Base-by-base conservation (phyloP, 2,329 filamentous ascomycete genomes). In the Nakataea oryzae region DNA sequence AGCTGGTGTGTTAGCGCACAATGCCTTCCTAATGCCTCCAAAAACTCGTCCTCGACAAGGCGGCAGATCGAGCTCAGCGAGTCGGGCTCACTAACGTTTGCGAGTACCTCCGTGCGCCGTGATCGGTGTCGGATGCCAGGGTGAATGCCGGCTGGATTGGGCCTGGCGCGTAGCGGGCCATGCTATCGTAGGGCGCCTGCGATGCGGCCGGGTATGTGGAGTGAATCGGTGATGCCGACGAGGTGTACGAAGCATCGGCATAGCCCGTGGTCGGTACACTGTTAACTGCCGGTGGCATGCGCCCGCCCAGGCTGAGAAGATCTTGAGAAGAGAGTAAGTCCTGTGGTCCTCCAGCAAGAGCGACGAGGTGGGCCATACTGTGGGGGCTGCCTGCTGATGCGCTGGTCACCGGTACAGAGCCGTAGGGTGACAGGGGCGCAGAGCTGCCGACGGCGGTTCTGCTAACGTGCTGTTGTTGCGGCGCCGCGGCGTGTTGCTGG, bases 241-340 rank as follows among this genome's bases (percentile, higher is more conserved):
- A 83, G 60, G 86, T 83, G 69, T 92, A 87, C 32, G 86, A 80
- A 3, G 85, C 75, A 69, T 93, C 89, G 66, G 86, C 84, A 73
- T 90, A 91, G 57, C 85, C 85, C 65, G 89, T 78, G 17, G 81
- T 80, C 62, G 82, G 78, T 59, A 80, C 70, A 67, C 79, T 82
- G 68, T 78, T 82, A 2, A 60, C 59, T 28, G 24, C 28, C 0
- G 61, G 64, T 4, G 65, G 58, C 72, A 85, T 75, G 66, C 91
- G 86, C n/a, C n/a, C n/a, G 73, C 87, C 88, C 69, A 87, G 76
- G 72, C 75, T 83, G 72, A 91, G 76, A 62, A 93, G 80, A 78
- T 96, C 91, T 88, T 90, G 86, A 67, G 85, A 76, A 75, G 82
- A 86, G 78, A 89, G 85, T 83, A 89, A 83, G 81, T 78, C 87